A percentile compares a stretch with the other conserved stretches of the same genome.
These are phyloP conservation scores for Verticillium isaacii DNA, from an alignment of 2,329 filamentous ascomycete genomes.

Conservation along the genomic window DNA sequence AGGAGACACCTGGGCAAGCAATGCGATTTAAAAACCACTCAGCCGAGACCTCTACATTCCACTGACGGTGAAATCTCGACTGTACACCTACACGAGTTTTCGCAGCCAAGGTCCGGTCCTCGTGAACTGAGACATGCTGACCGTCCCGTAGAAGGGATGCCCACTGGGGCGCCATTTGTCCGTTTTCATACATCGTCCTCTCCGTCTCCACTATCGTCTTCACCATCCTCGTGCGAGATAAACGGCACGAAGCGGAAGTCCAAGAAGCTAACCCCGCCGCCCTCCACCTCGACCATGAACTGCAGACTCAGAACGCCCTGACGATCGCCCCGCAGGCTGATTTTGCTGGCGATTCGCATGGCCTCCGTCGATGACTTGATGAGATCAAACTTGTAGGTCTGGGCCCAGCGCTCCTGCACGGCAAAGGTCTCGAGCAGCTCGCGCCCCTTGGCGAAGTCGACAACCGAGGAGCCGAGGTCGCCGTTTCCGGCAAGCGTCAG, in stretches of 20 bases:
- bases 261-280: conserved; percentile 64
- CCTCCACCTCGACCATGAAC: conserved; percentile 89
- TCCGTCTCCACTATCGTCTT: conserved; percentile 34
- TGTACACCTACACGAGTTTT: not conserved
- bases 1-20: not conserved
- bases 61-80: not conserved
- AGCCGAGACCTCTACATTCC: not conserved
- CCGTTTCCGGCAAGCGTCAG: conserved; percentile 68
- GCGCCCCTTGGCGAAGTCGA: conserved; percentile 61
- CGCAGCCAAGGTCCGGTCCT: not conserved
- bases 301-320: conserved; percentile 92
- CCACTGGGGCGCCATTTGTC: not conserved
- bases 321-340: conserved; percentile 80
- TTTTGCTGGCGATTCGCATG: conserved; percentile 91
- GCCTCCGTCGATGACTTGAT: conserved; percentile 82
- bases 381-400: conserved; percentile 82
- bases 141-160: not conserved
- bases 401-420: conserved; percentile 54
- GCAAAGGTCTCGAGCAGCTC: conserved; percentile 72
- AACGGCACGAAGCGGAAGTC: conserved; percentile 81
- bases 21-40: not conserved
- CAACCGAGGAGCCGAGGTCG: conserved; percentile 56
- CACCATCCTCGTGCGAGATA: conserved; percentile 53
- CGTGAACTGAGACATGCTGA: not conserved
- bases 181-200: conserved; percentile 17